Conservation (phyloP, 192 early-diverging fungal species). For the Coemansia sp. region DNA sequence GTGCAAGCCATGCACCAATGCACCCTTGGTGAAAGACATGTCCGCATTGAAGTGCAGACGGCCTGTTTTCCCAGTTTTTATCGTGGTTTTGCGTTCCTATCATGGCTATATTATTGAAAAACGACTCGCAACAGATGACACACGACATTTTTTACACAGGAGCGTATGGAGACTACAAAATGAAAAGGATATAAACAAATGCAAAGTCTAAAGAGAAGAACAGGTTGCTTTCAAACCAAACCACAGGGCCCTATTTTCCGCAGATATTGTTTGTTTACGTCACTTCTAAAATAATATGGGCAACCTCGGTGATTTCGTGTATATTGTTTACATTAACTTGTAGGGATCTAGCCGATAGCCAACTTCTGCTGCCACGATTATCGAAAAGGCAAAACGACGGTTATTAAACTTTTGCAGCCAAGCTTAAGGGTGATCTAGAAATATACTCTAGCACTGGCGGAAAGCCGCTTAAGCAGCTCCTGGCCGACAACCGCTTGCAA, state of each 20-base stretch:
- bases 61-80: conserved; percentile 25
- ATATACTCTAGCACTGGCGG: too few relatives aligned
- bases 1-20: conserved; percentile 42
- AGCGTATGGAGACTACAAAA: neutral
- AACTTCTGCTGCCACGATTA: too few relatives aligned
- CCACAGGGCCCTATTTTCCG: neutral
- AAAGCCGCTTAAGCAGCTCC: too few relatives aligned
- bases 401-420: too few relatives aligned
- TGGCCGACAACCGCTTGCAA: too few relatives aligned
- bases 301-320: neutral
- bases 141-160: conserved; percentile 34
- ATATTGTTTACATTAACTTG: neutral
- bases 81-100: neutral
- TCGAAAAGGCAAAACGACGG: too few relatives aligned
- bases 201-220: too few relatives aligned
- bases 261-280: neutral
- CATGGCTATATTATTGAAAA: conserved; percentile 22
- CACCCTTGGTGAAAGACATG: conserved; percentile 53
- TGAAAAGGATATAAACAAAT: neutral
- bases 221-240: neutral
- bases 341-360: conserved; percentile 40
- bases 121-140: conserved; percentile 46
- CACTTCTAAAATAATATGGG: neutral
- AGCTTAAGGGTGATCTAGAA: too few relatives aligned
- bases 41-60: conserved; percentile 39